phyloP scores from a whole-genome alignment of 202 grass and related monocot species.

The Carex sylvatica region DNA sequence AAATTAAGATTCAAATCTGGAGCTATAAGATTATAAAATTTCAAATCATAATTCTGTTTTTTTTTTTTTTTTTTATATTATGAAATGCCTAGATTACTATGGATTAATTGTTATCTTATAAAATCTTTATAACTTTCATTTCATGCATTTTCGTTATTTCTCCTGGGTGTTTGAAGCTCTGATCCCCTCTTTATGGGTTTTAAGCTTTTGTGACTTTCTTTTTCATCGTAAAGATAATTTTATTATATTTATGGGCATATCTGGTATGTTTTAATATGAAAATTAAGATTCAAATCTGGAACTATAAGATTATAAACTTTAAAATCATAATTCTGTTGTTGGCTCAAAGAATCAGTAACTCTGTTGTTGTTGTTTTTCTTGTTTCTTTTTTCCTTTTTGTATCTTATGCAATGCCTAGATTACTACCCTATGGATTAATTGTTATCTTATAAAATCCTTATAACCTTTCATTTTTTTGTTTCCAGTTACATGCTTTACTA shows the following conservation, averaged over 20 bases:
- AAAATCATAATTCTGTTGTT: not conserved
- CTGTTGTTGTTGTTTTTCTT: slow-evolving; percentile 8
- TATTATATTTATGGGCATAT: not conserved
- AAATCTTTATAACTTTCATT: slow-evolving; percentile 10
- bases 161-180: not conserved
- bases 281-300: not conserved
- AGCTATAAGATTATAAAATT: not conserved
- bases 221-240: not conserved
- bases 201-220: not conserved
- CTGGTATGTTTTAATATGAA: not conserved
- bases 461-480: not conserved
- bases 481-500: slow-evolving; percentile 37
- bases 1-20: not conserved
- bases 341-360: not conserved
- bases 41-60: not conserved
- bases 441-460: slow-evolving; percentile 9
- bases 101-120: not conserved
- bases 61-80: not conserved
- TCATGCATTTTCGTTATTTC: slow-evolving; percentile 23
- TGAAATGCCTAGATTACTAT: not conserved
- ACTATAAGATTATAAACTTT: not conserved
- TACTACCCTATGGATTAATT: not conserved
- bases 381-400: not conserved
- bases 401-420: not conserved
- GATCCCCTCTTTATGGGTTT: not conserved